phyloP scores from a whole-genome alignment of 2,329 filamentous ascomycete genomes.

The Didymella pinodella region DNA sequence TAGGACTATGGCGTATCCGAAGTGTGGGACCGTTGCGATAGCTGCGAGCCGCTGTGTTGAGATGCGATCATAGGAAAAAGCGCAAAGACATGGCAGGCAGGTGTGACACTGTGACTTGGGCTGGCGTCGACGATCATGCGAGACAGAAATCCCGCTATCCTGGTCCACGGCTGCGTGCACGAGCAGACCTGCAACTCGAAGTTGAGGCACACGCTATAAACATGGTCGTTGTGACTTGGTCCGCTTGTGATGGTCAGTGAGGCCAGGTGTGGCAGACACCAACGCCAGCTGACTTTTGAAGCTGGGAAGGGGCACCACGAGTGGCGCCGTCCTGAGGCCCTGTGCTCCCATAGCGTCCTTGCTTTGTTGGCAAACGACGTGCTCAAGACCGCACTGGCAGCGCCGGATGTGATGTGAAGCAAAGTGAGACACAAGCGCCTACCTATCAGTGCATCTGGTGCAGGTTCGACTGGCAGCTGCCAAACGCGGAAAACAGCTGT shows the following conservation, averaged over 20 bases:
- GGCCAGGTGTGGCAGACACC: conserved; percentile 19
- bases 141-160: conserved; percentile 9
- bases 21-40: conserved; percentile 9
- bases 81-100: not conserved
- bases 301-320: conserved; percentile 28
- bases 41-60: not conserved
- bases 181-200: not conserved
- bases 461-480: conserved; percentile 19
- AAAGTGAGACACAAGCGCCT: conserved; percentile 23
- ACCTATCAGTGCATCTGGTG: conserved; percentile 8
- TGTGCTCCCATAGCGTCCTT: conserved; percentile 25
- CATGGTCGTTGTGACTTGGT: conserved; percentile 10
- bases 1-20: conserved; percentile 13
- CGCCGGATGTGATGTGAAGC: conserved; percentile 9
- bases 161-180: conserved; percentile 12
- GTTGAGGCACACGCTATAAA: not conserved
- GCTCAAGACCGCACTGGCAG: not conserved
- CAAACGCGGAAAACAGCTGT: conserved; percentile 13
- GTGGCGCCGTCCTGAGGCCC: conserved; percentile 11
- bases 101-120: conserved; percentile 1
- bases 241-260: conserved; percentile 14
- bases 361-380: conserved; percentile 20
- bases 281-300: conserved; percentile 29
- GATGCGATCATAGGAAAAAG: not conserved
- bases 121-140: conserved; percentile 9